Percentiles rank a stretch among this genome's conserved stretches.
Conservation (phyloP, 805 yeast genomes). For the Metschnikowia similis region DNA sequence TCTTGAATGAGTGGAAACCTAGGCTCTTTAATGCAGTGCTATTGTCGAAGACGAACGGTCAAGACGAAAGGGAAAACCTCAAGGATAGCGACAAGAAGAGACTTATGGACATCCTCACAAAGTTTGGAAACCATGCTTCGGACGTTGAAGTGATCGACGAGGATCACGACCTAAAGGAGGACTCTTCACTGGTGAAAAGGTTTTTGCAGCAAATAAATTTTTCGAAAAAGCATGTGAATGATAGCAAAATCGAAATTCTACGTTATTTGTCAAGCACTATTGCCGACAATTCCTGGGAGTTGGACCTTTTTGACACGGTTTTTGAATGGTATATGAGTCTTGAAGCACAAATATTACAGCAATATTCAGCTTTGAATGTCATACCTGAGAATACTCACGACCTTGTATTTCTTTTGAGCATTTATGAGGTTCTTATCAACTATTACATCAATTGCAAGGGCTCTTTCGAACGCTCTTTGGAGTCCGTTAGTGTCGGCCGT, state of each 20-base stretch:
- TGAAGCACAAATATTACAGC: slow-evolving; percentile 20
- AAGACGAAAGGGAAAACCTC: slow-evolving; percentile 7
- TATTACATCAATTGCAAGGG: slow-evolving; percentile 30
- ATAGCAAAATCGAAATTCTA: slow-evolving; percentile 24
- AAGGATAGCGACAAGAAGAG: slow-evolving; percentile 28
- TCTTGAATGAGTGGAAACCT: slow-evolving; percentile 28
- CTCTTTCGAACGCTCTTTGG: slow-evolving; percentile 20
- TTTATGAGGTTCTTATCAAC: slow-evolving; percentile 47
- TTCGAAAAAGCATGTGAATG: slow-evolving; percentile 14
- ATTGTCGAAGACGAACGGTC: slow-evolving; percentile 4
- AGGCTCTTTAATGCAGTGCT: slow-evolving; percentile 15
- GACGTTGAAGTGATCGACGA: slow-evolving; percentile 4
- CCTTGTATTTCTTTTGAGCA: slow-evolving; percentile 30
- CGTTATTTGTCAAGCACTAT: slow-evolving; percentile 18
- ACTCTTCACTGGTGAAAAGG: slow-evolving; percentile 8
- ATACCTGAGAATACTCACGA: neutral
- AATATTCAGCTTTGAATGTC: slow-evolving; percentile 1
- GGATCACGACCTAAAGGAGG: slow-evolving; percentile 6
- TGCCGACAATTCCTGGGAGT: slow-evolving; percentile 8
- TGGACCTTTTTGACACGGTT: slow-evolving; percentile 28
- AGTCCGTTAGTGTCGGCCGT: slow-evolving; percentile 16
- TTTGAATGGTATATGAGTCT: slow-evolving; percentile 32
- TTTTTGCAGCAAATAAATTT: slow-evolving; percentile 14
- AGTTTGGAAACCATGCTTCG: slow-evolving; percentile 22
- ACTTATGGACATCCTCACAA: slow-evolving; percentile 34